Evolutionary conservation across 306 rosid genomes (phyloP), one percentile per base, ranked within the genome.

Genomic region (Cajanus cajan): DNA sequence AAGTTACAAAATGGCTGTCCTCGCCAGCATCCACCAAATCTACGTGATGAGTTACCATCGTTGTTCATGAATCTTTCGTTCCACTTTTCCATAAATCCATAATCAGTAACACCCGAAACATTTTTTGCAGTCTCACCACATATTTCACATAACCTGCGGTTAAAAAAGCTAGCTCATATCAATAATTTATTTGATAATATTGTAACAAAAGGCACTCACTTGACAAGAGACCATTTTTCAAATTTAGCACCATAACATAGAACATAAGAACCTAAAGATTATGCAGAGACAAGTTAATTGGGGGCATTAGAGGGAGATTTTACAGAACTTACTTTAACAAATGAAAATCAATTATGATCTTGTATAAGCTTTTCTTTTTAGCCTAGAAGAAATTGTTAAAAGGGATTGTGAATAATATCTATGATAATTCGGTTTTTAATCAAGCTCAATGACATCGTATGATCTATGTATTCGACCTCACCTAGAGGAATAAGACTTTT

Each of bases 1-100:
- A 95, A 95, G 88, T 95, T 95, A 84, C 99, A 95, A 79, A 95
- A 93, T 31, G 98, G 94, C 72, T 95, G 99, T 84, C 94, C 93
- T 45, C 94, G 89, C 94, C 91, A 91, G 79, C 97, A 91, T 73
- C 90, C 86, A 41, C 84, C 85, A 13, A 77, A 67, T 43, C 82
- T 75, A 12, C 54, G 87, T 28, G 93, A 71, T 31, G 93, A 8
- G 82, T 69, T 84, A 21, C 21, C 47, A 3, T 68, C 75, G 2
- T 78, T 74, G 66, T 68, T 85, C 39, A 71, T 18, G 71, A 78
- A 83, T 40, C 92, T 86, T 40, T 91, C 99, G 47, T 90, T 89
- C 98, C 98, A 94, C 70, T 89, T 94, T 77, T 88, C 91, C 93
- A 92, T 87, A 64, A 88, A 88, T 78, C 90, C 81, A 69, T 50